phyloP scores from a whole-genome alignment of 805 yeast species.

The Candida nonsorbophila region DNA sequence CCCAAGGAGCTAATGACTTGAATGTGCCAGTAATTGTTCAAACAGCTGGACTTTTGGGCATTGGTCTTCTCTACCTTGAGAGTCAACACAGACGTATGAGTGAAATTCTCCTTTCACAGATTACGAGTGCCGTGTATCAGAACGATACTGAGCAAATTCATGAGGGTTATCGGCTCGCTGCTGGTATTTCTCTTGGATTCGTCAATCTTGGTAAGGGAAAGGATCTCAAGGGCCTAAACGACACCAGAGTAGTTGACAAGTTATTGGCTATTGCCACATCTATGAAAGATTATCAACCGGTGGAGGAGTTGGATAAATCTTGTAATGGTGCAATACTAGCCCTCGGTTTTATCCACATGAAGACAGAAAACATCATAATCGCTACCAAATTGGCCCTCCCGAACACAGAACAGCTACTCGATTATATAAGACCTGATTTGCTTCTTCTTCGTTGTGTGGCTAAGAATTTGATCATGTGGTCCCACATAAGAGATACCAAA shows the following conservation, averaged over 20 bases:
- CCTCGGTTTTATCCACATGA: slow-evolving; percentile 65
- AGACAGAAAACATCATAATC: slow-evolving; percentile 53
- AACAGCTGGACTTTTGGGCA: slow-evolving; percentile 85
- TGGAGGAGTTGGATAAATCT: slow-evolving; percentile 54
- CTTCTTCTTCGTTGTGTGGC: slow-evolving; percentile 62
- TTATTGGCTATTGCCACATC: slow-evolving; percentile 54
- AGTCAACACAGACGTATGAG: slow-evolving; percentile 85
- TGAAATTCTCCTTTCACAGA: slow-evolving; percentile 67
- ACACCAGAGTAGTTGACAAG: slow-evolving; percentile 57
- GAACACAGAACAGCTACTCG: slow-evolving; percentile 49
- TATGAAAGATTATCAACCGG: slow-evolving; percentile 58
- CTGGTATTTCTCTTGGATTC: slow-evolving; percentile 84
- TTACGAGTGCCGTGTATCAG: slow-evolving; percentile 47
- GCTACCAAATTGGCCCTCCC: slow-evolving; percentile 64
- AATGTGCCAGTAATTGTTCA: slow-evolving; percentile 82
- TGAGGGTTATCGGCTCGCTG: slow-evolving; percentile 81
- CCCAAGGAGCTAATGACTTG: slow-evolving; percentile 84
- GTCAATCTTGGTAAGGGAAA: slow-evolving; percentile 77
- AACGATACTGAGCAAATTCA: slow-evolving; percentile 55
- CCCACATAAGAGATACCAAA: slow-evolving; percentile 40
- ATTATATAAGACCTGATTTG: slow-evolving; percentile 75
- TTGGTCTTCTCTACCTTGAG: slow-evolving; percentile 76
- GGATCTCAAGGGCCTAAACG: slow-evolving; percentile 52
- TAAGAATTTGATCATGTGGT: slow-evolving; percentile 69
- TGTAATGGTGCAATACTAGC: slow-evolving; percentile 76